A percentile compares a stretch with the other conserved stretches of the same genome.
Evolutionary conservation across 1,284 basidiomycete species (phyloP).

Genomic region (Peniophora sp.): DNA sequence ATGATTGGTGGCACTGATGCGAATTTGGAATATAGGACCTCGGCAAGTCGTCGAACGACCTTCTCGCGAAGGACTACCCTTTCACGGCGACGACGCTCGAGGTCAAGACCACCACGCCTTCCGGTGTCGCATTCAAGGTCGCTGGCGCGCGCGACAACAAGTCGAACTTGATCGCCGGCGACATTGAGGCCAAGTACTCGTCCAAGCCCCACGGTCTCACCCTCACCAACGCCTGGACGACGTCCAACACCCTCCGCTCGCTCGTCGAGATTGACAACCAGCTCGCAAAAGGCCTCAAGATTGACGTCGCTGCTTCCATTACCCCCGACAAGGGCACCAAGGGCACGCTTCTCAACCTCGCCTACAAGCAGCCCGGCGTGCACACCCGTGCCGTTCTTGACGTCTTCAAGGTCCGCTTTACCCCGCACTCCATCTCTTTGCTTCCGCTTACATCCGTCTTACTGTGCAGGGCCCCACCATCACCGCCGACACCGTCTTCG

Average conservation of each 20-base stretch:
- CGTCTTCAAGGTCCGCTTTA: constrained; percentile 76
- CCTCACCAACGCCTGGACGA: constrained; percentile 94
- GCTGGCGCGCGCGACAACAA: constrained; percentile 73
- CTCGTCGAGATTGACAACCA: constrained; percentile 97
- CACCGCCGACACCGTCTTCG: constrained; percentile 92
- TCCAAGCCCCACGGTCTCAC: constrained; percentile 87
- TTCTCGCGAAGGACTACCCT: constrained; percentile 91
- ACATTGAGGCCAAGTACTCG: constrained; percentile 88
- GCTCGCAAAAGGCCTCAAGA: constrained; percentile 95
- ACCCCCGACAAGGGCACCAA: constrained; percentile 83
- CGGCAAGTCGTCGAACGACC: constrained; percentile 95
- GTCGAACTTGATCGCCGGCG: constrained; percentile 67
- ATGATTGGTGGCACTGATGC: background rate
- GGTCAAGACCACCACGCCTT: constrained; percentile 94
- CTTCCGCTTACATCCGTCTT: constrained; percentile 2
- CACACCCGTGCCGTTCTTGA: constrained; percentile 92
- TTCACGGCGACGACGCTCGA: constrained; percentile 76
- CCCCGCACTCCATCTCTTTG: constrained; percentile 7
- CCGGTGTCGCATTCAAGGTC: constrained; percentile 85
- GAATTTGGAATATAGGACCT: constrained; percentile 60
- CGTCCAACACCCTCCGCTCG: constrained; percentile 85
- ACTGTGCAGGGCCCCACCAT: constrained; percentile 81
- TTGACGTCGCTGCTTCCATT: constrained; percentile 84
- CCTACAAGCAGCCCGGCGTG: constrained; percentile 95
- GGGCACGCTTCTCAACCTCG: constrained; percentile 74